Conservation (phyloP, 352 stramenopile genomes). For the Globisporangium middletonii region DNA sequence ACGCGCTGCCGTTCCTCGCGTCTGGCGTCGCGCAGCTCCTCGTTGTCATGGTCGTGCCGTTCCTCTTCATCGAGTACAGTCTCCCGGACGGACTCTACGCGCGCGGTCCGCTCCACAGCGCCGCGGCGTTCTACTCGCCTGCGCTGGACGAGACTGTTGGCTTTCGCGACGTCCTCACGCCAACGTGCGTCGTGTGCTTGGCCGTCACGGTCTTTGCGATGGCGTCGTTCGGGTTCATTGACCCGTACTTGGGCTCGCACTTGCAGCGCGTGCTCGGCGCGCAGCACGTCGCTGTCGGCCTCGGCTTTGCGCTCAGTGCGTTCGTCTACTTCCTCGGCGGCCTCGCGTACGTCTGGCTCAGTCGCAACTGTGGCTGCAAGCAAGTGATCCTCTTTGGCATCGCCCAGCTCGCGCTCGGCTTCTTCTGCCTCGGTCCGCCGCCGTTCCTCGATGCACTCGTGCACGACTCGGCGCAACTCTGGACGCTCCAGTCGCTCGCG, state of each 20-base stretch:
- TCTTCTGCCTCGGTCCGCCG: slow-evolving; percentile 52
- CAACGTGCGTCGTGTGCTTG: slow-evolving; percentile 45
- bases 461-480: slow-evolving; percentile 29
- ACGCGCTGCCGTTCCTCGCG: slow-evolving; percentile 50
- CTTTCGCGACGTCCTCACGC: slow-evolving; percentile 50
- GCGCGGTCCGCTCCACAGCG: slow-evolving; percentile 13
- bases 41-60: slow-evolving; percentile 56
- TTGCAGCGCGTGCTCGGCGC: slow-evolving; percentile 50
- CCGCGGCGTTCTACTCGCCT: slow-evolving; percentile 20
- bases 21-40: slow-evolving; percentile 54
- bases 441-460: slow-evolving; percentile 45
- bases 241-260: slow-evolving; percentile 57
- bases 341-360: slow-evolving; percentile 55
- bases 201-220: slow-evolving; percentile 49
- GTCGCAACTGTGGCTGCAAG: slow-evolving; percentile 49
- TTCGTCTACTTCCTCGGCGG: slow-evolving; percentile 65
- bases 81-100: slow-evolving; percentile 56
- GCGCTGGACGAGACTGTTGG: slow-evolving; percentile 15
- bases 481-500: slow-evolving; percentile 42
- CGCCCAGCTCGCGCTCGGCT: slow-evolving; percentile 36
- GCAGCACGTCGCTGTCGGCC: slow-evolving; percentile 51
- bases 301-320: slow-evolving; percentile 58
- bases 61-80: slow-evolving; percentile 73
- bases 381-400: slow-evolving; percentile 59
- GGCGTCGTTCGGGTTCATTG: slow-evolving; percentile 69